These are phyloP conservation scores for Metschnikowia corniflorae DNA, from an alignment of 805 yeast species.

Conservation along the genomic window DNA sequence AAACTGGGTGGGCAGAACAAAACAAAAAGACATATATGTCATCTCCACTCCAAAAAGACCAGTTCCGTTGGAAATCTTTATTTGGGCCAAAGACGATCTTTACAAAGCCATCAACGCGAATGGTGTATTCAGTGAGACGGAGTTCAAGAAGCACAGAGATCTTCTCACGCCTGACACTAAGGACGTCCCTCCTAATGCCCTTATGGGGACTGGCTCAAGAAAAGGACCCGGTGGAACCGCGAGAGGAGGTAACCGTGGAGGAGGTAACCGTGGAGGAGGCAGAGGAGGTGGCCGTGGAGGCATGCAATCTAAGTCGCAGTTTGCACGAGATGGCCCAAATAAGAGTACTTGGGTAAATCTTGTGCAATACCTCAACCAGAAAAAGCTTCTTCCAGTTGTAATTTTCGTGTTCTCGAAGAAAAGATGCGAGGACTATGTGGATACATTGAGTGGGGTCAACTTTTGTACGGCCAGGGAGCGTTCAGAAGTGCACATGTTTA, in stretches of 20 bases:
- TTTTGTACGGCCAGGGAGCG: constrained; percentile 82
- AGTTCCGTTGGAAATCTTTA: constrained; percentile 82
- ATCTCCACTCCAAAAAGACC: constrained; percentile 97
- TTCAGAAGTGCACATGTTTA: constrained; percentile 89
- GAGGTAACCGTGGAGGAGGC: constrained; percentile 17
- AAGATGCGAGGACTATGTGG: constrained; percentile 91
- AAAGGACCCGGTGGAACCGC: constrained; percentile 44
- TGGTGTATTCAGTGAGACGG: constrained; percentile 62
- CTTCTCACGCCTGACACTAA: constrained; percentile 40
- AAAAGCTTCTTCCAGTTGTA: constrained; percentile 84
- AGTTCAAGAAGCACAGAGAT: constrained; percentile 59
- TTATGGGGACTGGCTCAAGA: constrained; percentile 39
- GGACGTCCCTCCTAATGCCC: constrained; percentile 32
- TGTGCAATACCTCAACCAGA: constrained; percentile 63
- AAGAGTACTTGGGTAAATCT: constrained; percentile 75
- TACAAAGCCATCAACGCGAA: constrained; percentile 72
- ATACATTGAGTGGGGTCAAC: constrained; percentile 66
- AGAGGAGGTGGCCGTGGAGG: constrained; percentile 30
- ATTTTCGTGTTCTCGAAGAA: constrained; percentile 91
- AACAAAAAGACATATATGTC: constrained; percentile 92
- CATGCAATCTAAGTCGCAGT: constrained; percentile 22
- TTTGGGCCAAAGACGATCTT: constrained; percentile 77
- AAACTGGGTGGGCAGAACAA: constrained; percentile 97
- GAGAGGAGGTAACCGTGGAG: constrained; percentile 38
- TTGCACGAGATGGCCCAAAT: constrained; percentile 61